Conservation (phyloP, 768 basidiomycete genomes). For the Boletus subparvulus region DNA sequence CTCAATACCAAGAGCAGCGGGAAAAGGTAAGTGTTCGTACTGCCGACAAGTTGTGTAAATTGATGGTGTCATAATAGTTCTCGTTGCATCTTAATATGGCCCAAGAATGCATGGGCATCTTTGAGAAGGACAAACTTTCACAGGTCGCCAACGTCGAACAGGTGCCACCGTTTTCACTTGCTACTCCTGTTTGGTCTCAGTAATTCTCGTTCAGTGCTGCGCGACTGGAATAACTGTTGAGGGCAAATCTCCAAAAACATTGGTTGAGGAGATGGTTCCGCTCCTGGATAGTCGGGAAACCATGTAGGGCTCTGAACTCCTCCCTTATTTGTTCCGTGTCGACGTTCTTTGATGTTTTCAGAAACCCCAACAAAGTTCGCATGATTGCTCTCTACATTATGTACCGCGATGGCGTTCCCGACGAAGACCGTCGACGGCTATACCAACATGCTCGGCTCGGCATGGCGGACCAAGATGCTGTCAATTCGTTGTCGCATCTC, state of each 20-base stretch:
- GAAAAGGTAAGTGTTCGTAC: slow-evolving; percentile 64
- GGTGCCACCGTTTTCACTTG: slow-evolving; percentile 37
- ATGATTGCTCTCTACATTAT: slow-evolving; percentile 95
- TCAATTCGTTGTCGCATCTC: slow-evolving; percentile 81
- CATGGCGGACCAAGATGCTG: slow-evolving; percentile 87
- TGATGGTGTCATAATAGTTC: slow-evolving; percentile 54
- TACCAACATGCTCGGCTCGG: slow-evolving; percentile 93
- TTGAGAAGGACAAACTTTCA: slow-evolving; percentile 84
- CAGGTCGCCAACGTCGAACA: slow-evolving; percentile 89
- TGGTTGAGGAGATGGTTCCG: slow-evolving; percentile 99
- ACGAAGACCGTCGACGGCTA: slow-evolving; percentile 90
- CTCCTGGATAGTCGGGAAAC: slow-evolving; percentile 85
- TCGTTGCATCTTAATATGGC: slow-evolving; percentile 97
- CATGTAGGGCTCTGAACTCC: slow-evolving; percentile 50
- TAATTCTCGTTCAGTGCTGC: slow-evolving; percentile 62
- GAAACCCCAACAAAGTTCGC: slow-evolving; percentile 90
- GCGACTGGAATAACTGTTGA: slow-evolving; percentile 90
- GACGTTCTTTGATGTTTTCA: slow-evolving; percentile 32
- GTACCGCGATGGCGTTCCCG: slow-evolving; percentile 95
- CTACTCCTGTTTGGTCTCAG: neutral
- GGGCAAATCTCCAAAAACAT: slow-evolving; percentile 89
- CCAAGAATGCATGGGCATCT: slow-evolving; percentile 93
- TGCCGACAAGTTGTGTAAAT: neutral
- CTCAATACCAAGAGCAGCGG: slow-evolving; percentile 92
- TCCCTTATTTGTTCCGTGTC: neutral